Evolutionary conservation across 2,329 filamentous ascomycete genomes (phyloP).

Genomic region (Apiospora rasikravindrae): DNA sequence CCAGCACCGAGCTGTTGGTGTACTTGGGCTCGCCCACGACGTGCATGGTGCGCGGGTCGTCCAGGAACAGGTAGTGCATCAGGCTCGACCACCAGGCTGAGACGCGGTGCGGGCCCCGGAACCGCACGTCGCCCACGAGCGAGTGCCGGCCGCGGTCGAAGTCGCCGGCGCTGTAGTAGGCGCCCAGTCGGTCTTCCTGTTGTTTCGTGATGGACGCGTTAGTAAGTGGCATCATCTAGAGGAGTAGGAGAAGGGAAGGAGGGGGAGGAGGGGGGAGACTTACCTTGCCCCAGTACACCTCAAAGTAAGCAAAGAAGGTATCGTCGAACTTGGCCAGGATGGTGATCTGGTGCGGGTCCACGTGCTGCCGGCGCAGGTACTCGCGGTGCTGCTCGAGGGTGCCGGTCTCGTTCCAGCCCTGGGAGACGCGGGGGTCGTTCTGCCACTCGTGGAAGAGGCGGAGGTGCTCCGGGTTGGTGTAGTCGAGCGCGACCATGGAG

Average conservation of each 20-base stretch:
- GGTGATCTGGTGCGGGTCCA: slow-evolving; percentile 74
- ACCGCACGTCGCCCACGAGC: slow-evolving; percentile 63
- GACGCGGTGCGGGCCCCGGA: slow-evolving; percentile 65
- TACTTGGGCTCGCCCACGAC: slow-evolving; percentile 75
- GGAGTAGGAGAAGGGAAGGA: neutral
- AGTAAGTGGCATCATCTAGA: slow-evolving; percentile 14
- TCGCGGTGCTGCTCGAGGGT: slow-evolving; percentile 75
- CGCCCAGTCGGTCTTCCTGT: slow-evolving; percentile 61
- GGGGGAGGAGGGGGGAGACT: slow-evolving; percentile 22
- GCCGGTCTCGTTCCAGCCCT: slow-evolving; percentile 81
- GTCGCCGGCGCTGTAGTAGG: slow-evolving; percentile 60
- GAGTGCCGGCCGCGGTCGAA: slow-evolving; percentile 65
- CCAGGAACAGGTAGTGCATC: slow-evolving; percentile 68
- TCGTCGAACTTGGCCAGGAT: slow-evolving; percentile 76
- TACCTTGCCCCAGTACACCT: slow-evolving; percentile 77
- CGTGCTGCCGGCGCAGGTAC: slow-evolving; percentile 71
- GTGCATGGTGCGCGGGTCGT: slow-evolving; percentile 61
- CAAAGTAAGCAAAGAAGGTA: slow-evolving; percentile 76
- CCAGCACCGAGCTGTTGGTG: slow-evolving; percentile 71
- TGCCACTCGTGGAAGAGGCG: slow-evolving; percentile 79
- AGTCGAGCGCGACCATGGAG: slow-evolving; percentile 77
- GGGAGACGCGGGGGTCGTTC: slow-evolving; percentile 80
- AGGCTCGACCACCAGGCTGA: slow-evolving; percentile 66
- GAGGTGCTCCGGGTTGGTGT: slow-evolving; percentile 66
- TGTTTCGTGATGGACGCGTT: neutral